Evolutionary conservation across 1,139 yeast genomes (phyloP).

Genomic region (Yarrowia galli): DNA sequence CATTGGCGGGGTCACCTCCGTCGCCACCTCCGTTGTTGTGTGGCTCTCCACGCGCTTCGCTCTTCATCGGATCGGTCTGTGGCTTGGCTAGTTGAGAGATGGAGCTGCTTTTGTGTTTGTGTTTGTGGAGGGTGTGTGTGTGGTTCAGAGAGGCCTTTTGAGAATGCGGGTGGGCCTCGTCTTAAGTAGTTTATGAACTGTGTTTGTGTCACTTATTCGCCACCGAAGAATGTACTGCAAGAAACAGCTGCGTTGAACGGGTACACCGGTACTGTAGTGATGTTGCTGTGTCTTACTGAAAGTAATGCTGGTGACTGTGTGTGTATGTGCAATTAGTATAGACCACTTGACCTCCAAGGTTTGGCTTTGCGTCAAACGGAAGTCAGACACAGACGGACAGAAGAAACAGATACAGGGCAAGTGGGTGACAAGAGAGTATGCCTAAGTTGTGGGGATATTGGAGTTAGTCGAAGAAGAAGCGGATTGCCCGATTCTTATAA

Average conservation of each 20-base stretch:
- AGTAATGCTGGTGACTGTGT: neutral
- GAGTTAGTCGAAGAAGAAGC: no score
- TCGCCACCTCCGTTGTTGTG: neutral
- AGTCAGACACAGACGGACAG: no score
- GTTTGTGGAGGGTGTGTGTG: neutral
- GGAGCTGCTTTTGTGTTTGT: neutral
- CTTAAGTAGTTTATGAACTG: no score
- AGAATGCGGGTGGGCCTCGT: no score
- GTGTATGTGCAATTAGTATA: neutral
- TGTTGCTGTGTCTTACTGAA: neutral
- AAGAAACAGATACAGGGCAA: neutral
- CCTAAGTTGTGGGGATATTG: no score
- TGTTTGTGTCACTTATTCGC: neutral
- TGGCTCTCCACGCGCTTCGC: slow-evolving; percentile 18
- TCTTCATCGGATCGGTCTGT: slow-evolving; percentile 28
- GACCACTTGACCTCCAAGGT: slow-evolving; percentile 35
- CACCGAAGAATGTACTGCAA: no score
- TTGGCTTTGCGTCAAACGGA: neutral
- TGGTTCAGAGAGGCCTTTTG: no score
- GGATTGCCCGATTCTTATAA: no score
- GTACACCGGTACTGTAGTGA: no score
- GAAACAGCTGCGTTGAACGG: no score
- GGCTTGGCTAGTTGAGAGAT: slow-evolving; percentile 1
- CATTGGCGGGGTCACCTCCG: neutral
- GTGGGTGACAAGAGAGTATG: neutral